Evolutionary conservation across 1,284 basidiomycete genomes (phyloP).

Genomic region (Tilletia caries): DNA sequence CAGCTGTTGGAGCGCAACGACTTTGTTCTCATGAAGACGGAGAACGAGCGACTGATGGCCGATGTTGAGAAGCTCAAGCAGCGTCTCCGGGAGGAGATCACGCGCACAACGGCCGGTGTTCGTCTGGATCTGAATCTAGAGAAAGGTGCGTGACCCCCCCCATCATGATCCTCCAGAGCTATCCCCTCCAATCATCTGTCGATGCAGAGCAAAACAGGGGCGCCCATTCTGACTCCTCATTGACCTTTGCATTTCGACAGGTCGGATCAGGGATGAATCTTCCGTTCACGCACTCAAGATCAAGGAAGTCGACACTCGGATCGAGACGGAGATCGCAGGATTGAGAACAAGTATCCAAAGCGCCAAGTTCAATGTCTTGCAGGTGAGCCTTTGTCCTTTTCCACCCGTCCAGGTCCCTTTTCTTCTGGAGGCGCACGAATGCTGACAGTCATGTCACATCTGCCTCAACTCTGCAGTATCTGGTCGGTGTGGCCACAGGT

Average conservation of each 20-base stretch:
- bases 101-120: conserved; percentile 87
- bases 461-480: conserved; percentile 28
- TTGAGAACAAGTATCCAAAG: conserved; percentile 85
- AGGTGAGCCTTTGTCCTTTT: conserved; percentile 34
- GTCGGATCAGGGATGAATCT: conserved; percentile 87
- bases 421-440: neutral
- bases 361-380: conserved; percentile 66
- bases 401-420: neutral
- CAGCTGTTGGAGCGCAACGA: conserved; percentile 98
- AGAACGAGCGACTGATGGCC: conserved; percentile 83
- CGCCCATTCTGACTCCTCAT: neutral
- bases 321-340: conserved; percentile 92
- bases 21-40: conserved; percentile 87
- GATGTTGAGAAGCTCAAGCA: conserved; percentile 97
- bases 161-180: neutral
- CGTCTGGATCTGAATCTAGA: conserved; percentile 92
- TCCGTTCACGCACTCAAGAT: conserved; percentile 92
- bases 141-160: conserved; percentile 62
- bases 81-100: conserved; percentile 75
- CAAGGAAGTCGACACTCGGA: conserved; percentile 94
- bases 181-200: neutral
- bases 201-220: neutral
- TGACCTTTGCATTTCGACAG: conserved; percentile 26
- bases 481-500: conserved; percentile 66
- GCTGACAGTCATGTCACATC: neutral